Evolutionary conservation across 202 grass and related monocot genomes (phyloP).

Genomic region (Miscanthus sacchariflorus): DNA sequence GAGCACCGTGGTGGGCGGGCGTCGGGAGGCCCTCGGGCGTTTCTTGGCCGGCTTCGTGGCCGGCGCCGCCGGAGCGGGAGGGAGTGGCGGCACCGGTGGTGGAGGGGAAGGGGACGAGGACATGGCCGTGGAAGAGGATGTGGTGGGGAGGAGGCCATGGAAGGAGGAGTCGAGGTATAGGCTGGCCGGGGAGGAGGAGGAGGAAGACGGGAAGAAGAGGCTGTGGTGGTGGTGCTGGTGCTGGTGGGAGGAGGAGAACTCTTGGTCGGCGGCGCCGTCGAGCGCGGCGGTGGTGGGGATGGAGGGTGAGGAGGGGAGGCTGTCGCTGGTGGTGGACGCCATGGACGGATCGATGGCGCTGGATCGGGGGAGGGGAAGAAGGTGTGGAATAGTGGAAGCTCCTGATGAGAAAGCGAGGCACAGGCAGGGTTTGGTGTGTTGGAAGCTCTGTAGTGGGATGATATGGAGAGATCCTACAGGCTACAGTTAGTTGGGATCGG

Average conservation of each 20-base stretch:
- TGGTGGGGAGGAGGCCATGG: slow-evolving; percentile 39
- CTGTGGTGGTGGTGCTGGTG: slow-evolving; percentile 56
- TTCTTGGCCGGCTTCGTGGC: slow-evolving; percentile 61
- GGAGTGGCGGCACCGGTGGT: not conserved
- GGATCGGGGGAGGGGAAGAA: not conserved
- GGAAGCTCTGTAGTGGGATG: not conserved
- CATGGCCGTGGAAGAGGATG: slow-evolving; percentile 50
- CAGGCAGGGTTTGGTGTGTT: slow-evolving; percentile 58
- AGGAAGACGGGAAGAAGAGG: slow-evolving; percentile 60
- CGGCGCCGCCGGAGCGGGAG: slow-evolving; percentile 20
- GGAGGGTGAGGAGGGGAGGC: slow-evolving; percentile 71
- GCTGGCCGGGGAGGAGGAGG: slow-evolving; percentile 38
- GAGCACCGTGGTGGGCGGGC: slow-evolving; percentile 88
- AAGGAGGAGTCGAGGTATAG: slow-evolving; percentile 51
- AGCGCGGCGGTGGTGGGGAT: slow-evolving; percentile 21
- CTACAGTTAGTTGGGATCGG: slow-evolving; percentile 30
- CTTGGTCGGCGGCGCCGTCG: slow-evolving; percentile 49
- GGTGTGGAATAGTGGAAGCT: slow-evolving; percentile 31
- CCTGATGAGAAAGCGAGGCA: not conserved
- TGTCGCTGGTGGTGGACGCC: slow-evolving; percentile 94
- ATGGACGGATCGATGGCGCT: slow-evolving; percentile 34
- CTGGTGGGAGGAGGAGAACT: slow-evolving; percentile 47
- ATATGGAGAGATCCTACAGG: slow-evolving; percentile 33
- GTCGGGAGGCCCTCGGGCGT: slow-evolving; percentile 77
- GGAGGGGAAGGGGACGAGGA: slow-evolving; percentile 31